These are phyloP conservation scores for Tricladium varicosporioides DNA, from an alignment of 2,329 filamentous ascomycete genomes.

Conservation along the genomic window DNA sequence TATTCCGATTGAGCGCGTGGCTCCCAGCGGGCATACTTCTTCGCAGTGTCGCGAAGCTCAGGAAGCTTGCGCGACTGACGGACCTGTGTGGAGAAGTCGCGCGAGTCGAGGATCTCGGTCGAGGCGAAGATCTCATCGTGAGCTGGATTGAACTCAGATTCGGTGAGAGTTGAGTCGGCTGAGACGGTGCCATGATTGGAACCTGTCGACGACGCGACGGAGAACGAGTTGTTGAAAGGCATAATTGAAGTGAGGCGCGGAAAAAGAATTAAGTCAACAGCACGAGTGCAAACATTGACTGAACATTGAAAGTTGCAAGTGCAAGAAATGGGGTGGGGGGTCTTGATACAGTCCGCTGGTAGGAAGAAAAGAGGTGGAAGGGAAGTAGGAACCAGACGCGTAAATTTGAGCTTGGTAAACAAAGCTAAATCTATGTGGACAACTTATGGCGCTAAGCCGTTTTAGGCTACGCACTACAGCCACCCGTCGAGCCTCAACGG, in stretches of 20 bases:
- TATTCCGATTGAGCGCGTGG: constrained; percentile 35
- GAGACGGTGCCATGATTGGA: constrained; percentile 32
- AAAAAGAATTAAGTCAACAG: neutral
- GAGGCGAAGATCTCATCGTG: constrained; percentile 27
- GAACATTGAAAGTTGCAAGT: neutral
- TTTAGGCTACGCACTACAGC: no score
- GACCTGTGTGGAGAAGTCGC: constrained; percentile 7
- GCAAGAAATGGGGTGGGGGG: neutral
- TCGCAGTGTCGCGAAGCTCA: constrained; percentile 33
- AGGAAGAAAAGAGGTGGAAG: neutral
- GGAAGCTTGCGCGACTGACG: constrained; percentile 24
- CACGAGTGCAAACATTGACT: neutral
- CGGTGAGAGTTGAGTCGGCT: constrained; percentile 18
- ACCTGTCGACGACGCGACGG: constrained; percentile 26
- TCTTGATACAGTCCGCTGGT: neutral
- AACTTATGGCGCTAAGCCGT: no score
- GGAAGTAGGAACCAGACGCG: neutral
- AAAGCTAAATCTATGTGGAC: no score
- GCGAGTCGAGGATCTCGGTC: constrained; percentile 15
- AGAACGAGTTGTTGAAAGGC: constrained; percentile 15
- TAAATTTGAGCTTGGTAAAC: no score
- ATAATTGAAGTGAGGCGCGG: neutral
- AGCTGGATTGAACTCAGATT: constrained; percentile 24
- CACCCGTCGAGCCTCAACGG: no score
- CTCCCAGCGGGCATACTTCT: constrained; percentile 33